Base-by-base conservation (phyloP, 2,329 filamentous ascomycete species). In the Calonectria leucothoes region DNA sequence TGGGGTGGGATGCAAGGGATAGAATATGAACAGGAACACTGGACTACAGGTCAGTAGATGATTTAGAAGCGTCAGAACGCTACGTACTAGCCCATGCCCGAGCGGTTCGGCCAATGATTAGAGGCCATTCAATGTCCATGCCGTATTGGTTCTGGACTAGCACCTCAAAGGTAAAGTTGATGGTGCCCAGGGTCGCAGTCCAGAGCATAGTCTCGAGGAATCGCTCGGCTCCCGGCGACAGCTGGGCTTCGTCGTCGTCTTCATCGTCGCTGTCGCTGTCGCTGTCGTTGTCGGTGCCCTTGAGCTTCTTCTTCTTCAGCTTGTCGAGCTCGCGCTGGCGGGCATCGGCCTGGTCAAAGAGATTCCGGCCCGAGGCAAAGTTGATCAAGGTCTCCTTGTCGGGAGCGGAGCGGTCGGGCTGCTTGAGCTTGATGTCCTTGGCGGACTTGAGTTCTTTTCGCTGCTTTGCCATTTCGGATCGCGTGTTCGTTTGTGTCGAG, bases 121-220 rank as follows among this genome's bases (percentile, higher is more conserved):
- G 83, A 1, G 80, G 70, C 92, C 92, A 95, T 4, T 88, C 82
- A 3, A 95, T 88, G 2, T 91, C 88, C 74, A 92, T 88, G n/a
- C 91, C 91, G 80, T 95, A 97, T 83, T 97, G 94, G 78, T 93
- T 89, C 82, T 95, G 93, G 27, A 95, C 94, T 14, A 97, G 87
- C 45, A 95, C 92, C 81, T 96, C 94, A 66, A 97, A 88, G 0
- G 93, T 95, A 77, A 95, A 92, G 82, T 96, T 94, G 65, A 96
- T 84, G 87, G 93, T 94, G 15, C 91, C 87, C 78, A 97, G 84
- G 75, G 91, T 92, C 14, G 91, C 84, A 8, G 87, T 88, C 89
- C 90, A 93, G 29, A 93, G 84, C 4, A 89, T 39, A 0, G 90
- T 85, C 45, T 93, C 91, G 74, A 91, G 83, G 61, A 90, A 78